These are phyloP conservation scores for Parachaetomium inaequale DNA, from an alignment of 495 filamentous ascomycete genomes.

Conservation along the genomic window DNA sequence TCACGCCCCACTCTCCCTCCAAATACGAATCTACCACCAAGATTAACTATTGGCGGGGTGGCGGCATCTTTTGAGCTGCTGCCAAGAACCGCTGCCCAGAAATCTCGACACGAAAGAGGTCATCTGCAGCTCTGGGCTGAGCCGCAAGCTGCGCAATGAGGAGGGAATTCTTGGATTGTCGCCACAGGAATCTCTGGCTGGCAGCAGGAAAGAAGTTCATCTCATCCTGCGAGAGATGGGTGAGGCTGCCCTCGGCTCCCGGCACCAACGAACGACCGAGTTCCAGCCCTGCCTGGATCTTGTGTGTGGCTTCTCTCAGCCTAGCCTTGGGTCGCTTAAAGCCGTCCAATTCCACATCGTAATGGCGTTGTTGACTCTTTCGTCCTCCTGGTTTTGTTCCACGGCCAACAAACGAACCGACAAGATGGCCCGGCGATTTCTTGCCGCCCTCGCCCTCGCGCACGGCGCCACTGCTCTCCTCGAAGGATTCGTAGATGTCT, in stretches of 20 bases:
- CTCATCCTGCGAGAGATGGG: background rate
- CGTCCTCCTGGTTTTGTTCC: background rate
- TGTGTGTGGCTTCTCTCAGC: background rate
- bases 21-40: background rate
- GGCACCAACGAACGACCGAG: background rate
- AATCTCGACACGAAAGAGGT: background rate
- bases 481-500: slow-evolving; percentile 17
- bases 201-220: background rate
- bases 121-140: background rate
- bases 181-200: background rate
- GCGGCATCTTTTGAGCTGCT: background rate
- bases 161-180: background rate
- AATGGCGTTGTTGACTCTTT: background rate
- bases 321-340: background rate
- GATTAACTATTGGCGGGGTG: background rate
- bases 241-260: background rate
- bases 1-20: background rate
- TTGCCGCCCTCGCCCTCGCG: slow-evolving; percentile 15
- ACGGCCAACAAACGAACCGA: background rate
- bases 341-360: background rate
- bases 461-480: slow-evolving; percentile 17
- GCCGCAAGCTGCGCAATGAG: background rate
- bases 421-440: slow-evolving; percentile 11
- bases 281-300: background rate
- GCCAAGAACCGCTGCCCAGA: background rate